A percentile compares a stretch with the other conserved stretches of the same genome.
Conservation (phyloP, 1,284 basidiomycete genomes). For the Xerocomus amazonicus region DNA sequence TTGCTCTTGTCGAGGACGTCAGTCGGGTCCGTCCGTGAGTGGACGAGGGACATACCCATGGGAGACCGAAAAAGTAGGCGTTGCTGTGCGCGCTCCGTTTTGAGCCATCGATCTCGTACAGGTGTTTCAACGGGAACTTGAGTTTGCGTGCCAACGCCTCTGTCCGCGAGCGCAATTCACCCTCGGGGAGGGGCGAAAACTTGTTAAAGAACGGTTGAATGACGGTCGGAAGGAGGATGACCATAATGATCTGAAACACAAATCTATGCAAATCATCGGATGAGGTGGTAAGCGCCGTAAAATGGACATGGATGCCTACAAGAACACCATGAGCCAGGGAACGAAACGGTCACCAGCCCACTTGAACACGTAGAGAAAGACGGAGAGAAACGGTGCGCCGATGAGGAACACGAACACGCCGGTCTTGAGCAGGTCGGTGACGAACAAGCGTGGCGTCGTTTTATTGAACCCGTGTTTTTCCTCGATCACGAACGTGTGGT, state of each 20-base stretch:
- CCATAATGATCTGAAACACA: slow-evolving; percentile 80
- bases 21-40: background rate
- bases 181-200: slow-evolving; percentile 77
- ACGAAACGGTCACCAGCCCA: slow-evolving; percentile 91
- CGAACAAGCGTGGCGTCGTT: slow-evolving; percentile 72
- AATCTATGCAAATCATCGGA: slow-evolving; percentile 44
- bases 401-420: slow-evolving; percentile 72
- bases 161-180: slow-evolving; percentile 72
- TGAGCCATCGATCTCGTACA: slow-evolving; percentile 97
- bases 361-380: slow-evolving; percentile 85
- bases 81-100: slow-evolving; percentile 94
- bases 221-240: slow-evolving; percentile 83
- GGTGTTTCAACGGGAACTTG: slow-evolving; percentile 89
- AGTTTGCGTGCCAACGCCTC: slow-evolving; percentile 76
- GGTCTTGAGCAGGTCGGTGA: slow-evolving; percentile 78
- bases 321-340: slow-evolving; percentile 84
- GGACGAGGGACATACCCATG: slow-evolving; percentile 61
- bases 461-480: slow-evolving; percentile 98
- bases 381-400: slow-evolving; percentile 86
- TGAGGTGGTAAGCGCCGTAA: too few relatives aligned
- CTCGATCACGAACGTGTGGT: slow-evolving; percentile 92
- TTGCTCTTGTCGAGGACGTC: slow-evolving; percentile 50
- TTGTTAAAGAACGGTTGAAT: slow-evolving; percentile 98
- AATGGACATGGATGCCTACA: slow-evolving; percentile 36
- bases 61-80: slow-evolving; percentile 92